Base-by-base conservation (phyloP, 2,329 filamentous ascomycete genomes). In the Aureobasidium sp. region DNA sequence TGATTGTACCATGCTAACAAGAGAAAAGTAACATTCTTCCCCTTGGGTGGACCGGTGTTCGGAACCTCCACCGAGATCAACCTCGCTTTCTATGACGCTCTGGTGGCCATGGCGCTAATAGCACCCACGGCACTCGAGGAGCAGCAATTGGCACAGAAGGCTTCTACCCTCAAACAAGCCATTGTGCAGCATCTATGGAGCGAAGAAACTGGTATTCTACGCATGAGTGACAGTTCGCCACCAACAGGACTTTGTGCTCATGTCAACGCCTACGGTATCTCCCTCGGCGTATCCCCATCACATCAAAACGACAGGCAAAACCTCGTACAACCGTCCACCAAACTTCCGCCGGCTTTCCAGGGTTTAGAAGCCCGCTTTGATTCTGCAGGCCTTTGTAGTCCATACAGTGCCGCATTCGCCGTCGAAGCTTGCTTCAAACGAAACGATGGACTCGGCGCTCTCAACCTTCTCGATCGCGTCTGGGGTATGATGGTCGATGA, bases 321-420 rank as follows among this genome's bases (percentile, higher is more conserved):
- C 15, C n/a, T 41, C 1, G 39, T 41, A 5, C 39, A 41, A 41
- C 15, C 39, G 20, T 7, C 5, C 39, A 41, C 17, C 5, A n/a
- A 41, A 15, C 39, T 41, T 41, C 39, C 39, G 17, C 39, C 15
- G 9, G 64, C 31, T 34, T 51, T 51, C 48, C 17, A 5, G 17
- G 48, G 27, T 36, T 7, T 29, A 11, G 48, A 37, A 61, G 5
- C 53, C 62, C 36, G 52, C 41, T 11, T 25, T 27, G 22, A 53
- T 56, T 22, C 49, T 62, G n/a, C 41, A 48, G 34, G 37, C 61
- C 29, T 61, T 39, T 36, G 49, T 37, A 52, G 47, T 51, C 59
- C 59, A 25, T 61, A 52, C 59, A 45, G 34, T 41, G 25, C 59
- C 22, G 47, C 47, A 22, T 61, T 61, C 37, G 59, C 59, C 12